A percentile compares a stretch with the other conserved stretches of the same genome.
Conservation (phyloP, 345 rosid genomes). For the Erucastrum elatum region DNA sequence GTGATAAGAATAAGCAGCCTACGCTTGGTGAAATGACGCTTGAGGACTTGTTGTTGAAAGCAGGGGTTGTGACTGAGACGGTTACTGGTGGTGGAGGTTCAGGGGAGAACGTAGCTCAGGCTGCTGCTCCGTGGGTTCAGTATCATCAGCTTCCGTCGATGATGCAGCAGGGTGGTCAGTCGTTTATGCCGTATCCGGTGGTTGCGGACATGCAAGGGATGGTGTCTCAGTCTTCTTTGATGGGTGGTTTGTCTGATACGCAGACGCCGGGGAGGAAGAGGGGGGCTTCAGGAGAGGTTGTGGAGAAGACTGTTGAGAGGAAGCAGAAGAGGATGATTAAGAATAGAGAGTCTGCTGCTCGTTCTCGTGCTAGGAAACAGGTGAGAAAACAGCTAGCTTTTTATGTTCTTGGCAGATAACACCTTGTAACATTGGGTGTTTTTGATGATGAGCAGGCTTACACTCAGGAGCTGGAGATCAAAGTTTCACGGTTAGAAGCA, state of each 20-base stretch:
- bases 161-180: neutral
- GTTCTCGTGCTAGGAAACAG: neutral
- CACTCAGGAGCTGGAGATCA: conserved; percentile 89
- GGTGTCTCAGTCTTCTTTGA: neutral
- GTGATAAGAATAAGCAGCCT: neutral
- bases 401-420: no score
- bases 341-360: neutral
- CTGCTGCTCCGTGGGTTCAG: neutral
- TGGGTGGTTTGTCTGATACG: neutral
- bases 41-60: neutral
- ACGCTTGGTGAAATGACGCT: neutral
- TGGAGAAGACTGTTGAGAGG: conserved; percentile 2
- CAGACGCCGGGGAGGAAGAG: neutral
- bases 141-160: neutral
- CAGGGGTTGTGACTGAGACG: neutral
- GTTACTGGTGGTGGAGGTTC: neutral
- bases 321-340: neutral
- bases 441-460: conserved; percentile 66
- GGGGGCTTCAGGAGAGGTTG: neutral
- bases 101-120: neutral
- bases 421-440: neutral
- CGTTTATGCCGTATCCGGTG: neutral
- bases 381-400: no score
- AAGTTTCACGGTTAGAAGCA: conserved; percentile 86
- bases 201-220: neutral